phyloP scores from a whole-genome alignment of 2,329 filamentous ascomycete genomes.

The Sporothrix globosa region DNA sequence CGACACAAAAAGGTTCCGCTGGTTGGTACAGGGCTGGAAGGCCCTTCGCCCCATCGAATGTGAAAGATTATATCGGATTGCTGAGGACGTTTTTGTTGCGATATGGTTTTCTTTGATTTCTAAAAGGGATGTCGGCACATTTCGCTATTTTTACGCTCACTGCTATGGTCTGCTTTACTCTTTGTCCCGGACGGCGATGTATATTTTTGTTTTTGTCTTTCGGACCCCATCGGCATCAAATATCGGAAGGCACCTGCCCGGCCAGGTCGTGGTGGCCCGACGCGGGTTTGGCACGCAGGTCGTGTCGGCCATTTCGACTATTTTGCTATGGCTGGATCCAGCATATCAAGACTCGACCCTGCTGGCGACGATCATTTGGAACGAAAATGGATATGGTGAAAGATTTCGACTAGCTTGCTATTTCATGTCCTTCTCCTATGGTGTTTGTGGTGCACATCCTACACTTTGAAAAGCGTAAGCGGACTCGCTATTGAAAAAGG shows the following conservation, averaged over 20 bases:
- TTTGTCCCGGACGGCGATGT: not conserved
- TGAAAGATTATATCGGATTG: not conserved
- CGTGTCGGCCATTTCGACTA: constrained; percentile 11
- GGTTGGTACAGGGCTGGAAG: constrained; percentile 14
- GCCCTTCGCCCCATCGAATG: not conserved
- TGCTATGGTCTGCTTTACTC: constrained; percentile 45
- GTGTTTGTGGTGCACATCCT: too few species aligned
- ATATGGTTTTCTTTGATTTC: not conserved
- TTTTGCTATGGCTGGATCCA: not conserved
- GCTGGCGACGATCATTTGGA: constrained; percentile 3
- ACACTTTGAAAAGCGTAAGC: too few species aligned
- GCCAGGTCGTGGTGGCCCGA: too few species aligned
- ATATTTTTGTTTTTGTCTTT: not conserved
- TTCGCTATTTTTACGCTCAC: constrained; percentile 40
- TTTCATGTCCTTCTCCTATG: constrained; percentile 68
- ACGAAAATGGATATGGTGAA: constrained; percentile 38
- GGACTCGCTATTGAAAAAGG: too few species aligned
- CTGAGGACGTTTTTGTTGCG: constrained; percentile 10
- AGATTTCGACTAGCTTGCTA: constrained; percentile 44
- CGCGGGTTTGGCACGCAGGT: too few species aligned
- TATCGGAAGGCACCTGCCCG: constrained; percentile 20
- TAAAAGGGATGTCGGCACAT: constrained; percentile 11
- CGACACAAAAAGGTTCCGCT: constrained; percentile 27
- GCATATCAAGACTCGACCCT: constrained; percentile 5
- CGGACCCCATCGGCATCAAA: not conserved